Conservation (phyloP, 78 protist species). For the Trichosphaerium sp. region DNA sequence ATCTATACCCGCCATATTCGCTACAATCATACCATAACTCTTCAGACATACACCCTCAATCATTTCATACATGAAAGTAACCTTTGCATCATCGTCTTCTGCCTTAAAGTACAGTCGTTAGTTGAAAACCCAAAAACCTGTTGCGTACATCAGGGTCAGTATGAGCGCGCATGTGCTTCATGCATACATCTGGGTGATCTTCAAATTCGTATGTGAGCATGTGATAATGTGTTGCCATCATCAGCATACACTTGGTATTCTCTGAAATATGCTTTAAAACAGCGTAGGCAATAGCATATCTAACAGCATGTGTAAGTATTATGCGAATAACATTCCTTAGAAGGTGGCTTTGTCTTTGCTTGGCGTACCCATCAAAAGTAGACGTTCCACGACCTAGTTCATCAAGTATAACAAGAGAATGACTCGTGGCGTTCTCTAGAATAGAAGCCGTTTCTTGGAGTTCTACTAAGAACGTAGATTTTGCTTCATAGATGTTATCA, state of each 20-base stretch:
- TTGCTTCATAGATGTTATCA: slow-evolving; percentile 86
- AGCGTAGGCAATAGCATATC: slow-evolving; percentile 70
- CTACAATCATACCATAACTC: slow-evolving; percentile 88
- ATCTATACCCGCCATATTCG: slow-evolving; percentile 79
- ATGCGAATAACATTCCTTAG: neutral
- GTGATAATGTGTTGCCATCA: slow-evolving; percentile 97
- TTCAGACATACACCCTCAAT: slow-evolving; percentile 62
- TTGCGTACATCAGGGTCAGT: too few species aligned
- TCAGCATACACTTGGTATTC: slow-evolving; percentile 32
- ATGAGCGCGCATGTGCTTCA: slow-evolving; percentile 76
- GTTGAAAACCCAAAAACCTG: slow-evolving; percentile 43
- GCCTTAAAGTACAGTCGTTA: neutral
- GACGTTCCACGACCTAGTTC: slow-evolving; percentile 94
- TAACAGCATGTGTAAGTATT: too few species aligned
- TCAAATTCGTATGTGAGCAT: slow-evolving; percentile 68
- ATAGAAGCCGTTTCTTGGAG: slow-evolving; percentile 72
- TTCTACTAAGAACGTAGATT: slow-evolving; percentile 94
- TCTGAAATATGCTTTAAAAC: slow-evolving; percentile 36
- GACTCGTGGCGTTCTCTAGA: slow-evolving; percentile 66
- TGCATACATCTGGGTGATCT: slow-evolving; percentile 1
- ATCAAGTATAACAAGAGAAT: slow-evolving; percentile 91
- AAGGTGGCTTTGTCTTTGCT: too few species aligned
- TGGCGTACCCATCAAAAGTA: slow-evolving; percentile 87
- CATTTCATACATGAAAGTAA: slow-evolving; percentile 80
- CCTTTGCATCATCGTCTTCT: slow-evolving; percentile 17